These are phyloP conservation scores for Mycena filopes DNA, from an alignment of 768 basidiomycete genomes.

Conservation along the genomic window DNA sequence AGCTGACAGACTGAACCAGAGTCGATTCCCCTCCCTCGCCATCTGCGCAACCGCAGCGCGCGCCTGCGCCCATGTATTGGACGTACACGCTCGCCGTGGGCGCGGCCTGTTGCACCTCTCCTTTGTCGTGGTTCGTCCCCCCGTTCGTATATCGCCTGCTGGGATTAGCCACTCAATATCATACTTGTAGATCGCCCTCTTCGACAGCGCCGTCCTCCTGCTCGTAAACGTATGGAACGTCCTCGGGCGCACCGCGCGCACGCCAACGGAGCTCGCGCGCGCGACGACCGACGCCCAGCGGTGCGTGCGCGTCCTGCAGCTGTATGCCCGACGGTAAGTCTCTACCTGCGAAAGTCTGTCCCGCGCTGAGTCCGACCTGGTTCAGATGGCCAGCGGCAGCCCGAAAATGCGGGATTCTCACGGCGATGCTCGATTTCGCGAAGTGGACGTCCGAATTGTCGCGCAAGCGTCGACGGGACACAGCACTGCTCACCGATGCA, in stretches of 20 bases:
- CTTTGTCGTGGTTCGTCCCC: no score
- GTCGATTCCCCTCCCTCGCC: constrained; percentile 53
- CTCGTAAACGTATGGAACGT: constrained; percentile 65
- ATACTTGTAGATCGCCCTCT: constrained; percentile 47
- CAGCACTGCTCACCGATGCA: no score
- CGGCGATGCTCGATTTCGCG: no score
- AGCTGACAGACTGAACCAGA: no score
- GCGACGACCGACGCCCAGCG: background rate
- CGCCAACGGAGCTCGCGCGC: background rate
- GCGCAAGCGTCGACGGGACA: no score
- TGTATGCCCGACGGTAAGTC: constrained; percentile 12
- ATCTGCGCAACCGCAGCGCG: constrained; percentile 65
- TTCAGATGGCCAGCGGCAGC: no score
- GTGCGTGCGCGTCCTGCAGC: constrained; percentile 4
- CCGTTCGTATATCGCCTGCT: no score
- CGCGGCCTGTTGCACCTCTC: background rate
- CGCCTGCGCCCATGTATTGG: constrained; percentile 65
- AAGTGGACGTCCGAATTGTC: no score
- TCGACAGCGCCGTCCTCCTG: constrained; percentile 63
- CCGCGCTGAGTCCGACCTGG: no score
- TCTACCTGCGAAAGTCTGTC: no score
- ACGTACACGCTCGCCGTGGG: constrained; percentile 35
- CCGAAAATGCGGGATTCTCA: no score
- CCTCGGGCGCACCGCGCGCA: constrained; percentile 1
- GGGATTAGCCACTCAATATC: no score